These are phyloP conservation scores for Plenodomus tracheiphilus DNA, from an alignment of 2,329 filamentous ascomycete genomes.

Conservation along the genomic window DNA sequence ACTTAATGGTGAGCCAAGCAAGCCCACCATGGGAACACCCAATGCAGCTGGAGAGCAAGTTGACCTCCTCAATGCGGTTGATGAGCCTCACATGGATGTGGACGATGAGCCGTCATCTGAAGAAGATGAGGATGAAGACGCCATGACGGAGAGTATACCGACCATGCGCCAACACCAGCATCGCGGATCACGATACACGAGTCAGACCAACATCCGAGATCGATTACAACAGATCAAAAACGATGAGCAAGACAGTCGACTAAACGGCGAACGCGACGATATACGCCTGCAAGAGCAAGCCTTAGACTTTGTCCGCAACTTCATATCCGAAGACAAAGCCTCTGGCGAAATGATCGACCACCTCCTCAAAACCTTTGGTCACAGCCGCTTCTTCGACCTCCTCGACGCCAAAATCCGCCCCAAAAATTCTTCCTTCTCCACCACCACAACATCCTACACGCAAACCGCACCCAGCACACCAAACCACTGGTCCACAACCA, in stretches of 20 bases:
- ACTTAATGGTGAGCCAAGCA: slow-evolving; percentile 63
- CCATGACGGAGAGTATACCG: slow-evolving; percentile 51
- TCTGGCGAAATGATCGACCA: slow-evolving; percentile 78
- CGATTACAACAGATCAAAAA: slow-evolving; percentile 57
- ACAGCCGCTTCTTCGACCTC: slow-evolving; percentile 78
- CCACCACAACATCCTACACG: slow-evolving; percentile 6
- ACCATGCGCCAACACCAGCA: slow-evolving; percentile 44
- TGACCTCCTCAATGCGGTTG: slow-evolving; percentile 59
- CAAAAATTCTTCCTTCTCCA: slow-evolving; percentile 20
- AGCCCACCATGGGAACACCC: slow-evolving; percentile 56
- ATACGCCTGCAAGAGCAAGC: slow-evolving; percentile 88
- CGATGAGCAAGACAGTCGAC: slow-evolving; percentile 67
- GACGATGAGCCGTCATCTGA: slow-evolving; percentile 41
- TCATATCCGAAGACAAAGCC: slow-evolving; percentile 68
- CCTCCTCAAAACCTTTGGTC: slow-evolving; percentile 74
- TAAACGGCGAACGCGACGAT: slow-evolving; percentile 74
- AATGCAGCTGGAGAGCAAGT: slow-evolving; percentile 65
- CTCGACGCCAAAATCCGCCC: slow-evolving; percentile 76
- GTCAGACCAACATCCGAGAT: slow-evolving; percentile 40
- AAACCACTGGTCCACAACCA: slow-evolving; percentile 60
- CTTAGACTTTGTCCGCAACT: slow-evolving; percentile 85
- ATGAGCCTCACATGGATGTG: slow-evolving; percentile 48
- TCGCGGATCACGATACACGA: slow-evolving; percentile 41
- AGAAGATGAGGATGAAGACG: slow-evolving; percentile 51
- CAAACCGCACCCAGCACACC: slow-evolving; percentile 19